A percentile compares a stretch with the other conserved stretches of the same genome.
These are phyloP conservation scores for Aspergillus sojae DNA, from an alignment of 2,329 filamentous ascomycete genomes.

Conservation along the genomic window DNA sequence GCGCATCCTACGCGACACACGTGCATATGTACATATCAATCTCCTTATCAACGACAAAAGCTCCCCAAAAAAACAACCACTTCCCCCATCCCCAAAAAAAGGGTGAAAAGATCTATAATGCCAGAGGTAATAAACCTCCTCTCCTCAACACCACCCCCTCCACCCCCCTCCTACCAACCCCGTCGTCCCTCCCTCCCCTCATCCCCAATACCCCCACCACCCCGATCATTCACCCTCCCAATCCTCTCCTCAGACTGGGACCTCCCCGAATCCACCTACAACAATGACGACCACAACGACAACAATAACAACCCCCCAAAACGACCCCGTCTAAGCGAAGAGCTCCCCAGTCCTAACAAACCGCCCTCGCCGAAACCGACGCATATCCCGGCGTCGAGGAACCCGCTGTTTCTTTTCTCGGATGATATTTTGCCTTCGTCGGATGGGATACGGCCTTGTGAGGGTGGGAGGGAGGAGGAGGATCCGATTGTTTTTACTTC, in stretches of 20 bases:
- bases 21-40: background rate
- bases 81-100: background rate
- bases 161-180: slow-evolving; percentile 18
- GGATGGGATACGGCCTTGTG: slow-evolving; percentile 14
- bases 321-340: slow-evolving; percentile 33
- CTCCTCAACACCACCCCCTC: slow-evolving; percentile 33
- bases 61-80: background rate
- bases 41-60: background rate
- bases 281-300: slow-evolving; percentile 20
- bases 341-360: slow-evolving; percentile 6
- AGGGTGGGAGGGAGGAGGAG: slow-evolving; percentile 27
- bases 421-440: slow-evolving; percentile 28
- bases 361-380: slow-evolving; percentile 2
- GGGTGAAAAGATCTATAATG: slow-evolving; percentile 27
- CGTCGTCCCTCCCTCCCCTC: slow-evolving; percentile 11
- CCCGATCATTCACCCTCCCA: slow-evolving; percentile 9
- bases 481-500: slow-evolving; percentile 50
- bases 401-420: slow-evolving; percentile 29
- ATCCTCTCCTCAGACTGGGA: slow-evolving; percentile 34
- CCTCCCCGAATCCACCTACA: slow-evolving; percentile 28
- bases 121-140: slow-evolving; percentile 43
- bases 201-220: slow-evolving; percentile 9
- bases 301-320: slow-evolving; percentile 32
- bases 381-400: slow-evolving; percentile 5
- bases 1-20: background rate